Conservation (phyloP, 441 rosid genomes). For the Hura crepitans region DNA sequence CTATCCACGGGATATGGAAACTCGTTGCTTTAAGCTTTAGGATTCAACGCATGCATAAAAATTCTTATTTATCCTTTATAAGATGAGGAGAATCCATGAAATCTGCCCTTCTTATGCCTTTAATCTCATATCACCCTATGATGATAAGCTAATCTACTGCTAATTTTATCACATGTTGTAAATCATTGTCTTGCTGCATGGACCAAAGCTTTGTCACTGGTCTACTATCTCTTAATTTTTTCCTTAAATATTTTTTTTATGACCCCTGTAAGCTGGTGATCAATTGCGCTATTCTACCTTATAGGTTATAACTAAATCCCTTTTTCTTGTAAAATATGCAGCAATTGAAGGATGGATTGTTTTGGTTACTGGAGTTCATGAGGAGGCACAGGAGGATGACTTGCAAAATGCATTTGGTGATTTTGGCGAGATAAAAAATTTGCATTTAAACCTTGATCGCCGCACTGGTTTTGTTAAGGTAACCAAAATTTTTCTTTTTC, state of each 20-base stretch:
- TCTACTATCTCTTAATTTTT: conserved; percentile 1
- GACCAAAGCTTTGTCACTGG: not conserved
- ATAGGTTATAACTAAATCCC: not conserved
- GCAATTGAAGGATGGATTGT: conserved; percentile 98
- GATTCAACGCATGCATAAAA: too few species aligned
- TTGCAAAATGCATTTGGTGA: conserved; percentile 77
- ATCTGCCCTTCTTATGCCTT: not conserved
- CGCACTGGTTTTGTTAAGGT: conserved; percentile 98
- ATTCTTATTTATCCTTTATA: not conserved
- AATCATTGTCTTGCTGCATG: not conserved
- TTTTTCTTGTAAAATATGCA: conserved; percentile 26
- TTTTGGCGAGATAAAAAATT: conserved; percentile 78
- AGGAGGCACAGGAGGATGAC: conserved; percentile 96
- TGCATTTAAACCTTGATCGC: conserved; percentile 88
- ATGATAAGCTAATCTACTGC: not conserved
- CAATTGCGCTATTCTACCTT: not conserved
- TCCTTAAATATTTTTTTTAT: not conserved
- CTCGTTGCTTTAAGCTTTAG: not conserved
- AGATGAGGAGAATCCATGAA: not conserved
- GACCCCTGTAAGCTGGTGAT: not conserved
- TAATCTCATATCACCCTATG: not conserved
- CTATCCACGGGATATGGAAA: not conserved
- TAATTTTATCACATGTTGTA: not conserved
- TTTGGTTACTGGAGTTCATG: conserved; percentile 80
- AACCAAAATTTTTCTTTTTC: conserved; percentile 15